Conservation (phyloP, 129 eudicot species). For the Flaveria sonorensis region DNA sequence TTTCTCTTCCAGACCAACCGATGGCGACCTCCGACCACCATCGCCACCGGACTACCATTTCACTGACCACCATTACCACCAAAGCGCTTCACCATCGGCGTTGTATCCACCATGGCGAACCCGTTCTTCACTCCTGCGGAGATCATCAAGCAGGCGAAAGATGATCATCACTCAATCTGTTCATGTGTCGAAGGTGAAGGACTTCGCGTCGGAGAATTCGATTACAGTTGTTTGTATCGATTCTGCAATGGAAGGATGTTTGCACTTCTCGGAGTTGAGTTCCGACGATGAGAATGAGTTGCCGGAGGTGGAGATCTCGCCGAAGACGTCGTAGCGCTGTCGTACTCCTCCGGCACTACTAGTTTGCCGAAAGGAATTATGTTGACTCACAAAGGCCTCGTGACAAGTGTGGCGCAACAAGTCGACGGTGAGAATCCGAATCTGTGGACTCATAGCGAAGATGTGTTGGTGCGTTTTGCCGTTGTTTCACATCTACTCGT, state of each 20-base stretch:
- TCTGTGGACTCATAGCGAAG: conserved; percentile 66
- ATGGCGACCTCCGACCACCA: too few relatives aligned
- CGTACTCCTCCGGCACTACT: conserved; percentile 93
- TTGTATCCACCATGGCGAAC: conserved; percentile 76
- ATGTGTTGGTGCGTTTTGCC: conserved; percentile 82
- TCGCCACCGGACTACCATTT: too few relatives aligned
- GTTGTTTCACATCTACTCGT: conserved; percentile 80
- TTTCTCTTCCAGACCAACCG: too few relatives aligned
- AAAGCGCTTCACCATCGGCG: too few relatives aligned
- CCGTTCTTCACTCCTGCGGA: conserved; percentile 83
- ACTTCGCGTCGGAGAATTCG: conserved; percentile 41
- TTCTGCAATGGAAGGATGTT: conserved; percentile 43
- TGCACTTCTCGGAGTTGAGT: conserved; percentile 55
- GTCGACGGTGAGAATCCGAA: conserved; percentile 99
- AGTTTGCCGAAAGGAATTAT: conserved; percentile 94
- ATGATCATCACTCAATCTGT: conserved; percentile 63
- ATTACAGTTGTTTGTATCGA: conserved; percentile 58
- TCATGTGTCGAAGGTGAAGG: conserved; percentile 58
- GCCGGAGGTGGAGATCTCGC: conserved; percentile 58
- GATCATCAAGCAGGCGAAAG: conserved; percentile 70
- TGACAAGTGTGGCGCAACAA: conserved; percentile 90
- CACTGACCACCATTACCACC: too few relatives aligned
- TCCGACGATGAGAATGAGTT: conserved; percentile 48
- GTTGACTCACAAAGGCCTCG: conserved; percentile 87
- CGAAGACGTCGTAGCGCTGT: conserved; percentile 87